phyloP scores from a whole-genome alignment of 2,329 filamentous ascomycete genomes.

The Colletotrichum sp. region DNA sequence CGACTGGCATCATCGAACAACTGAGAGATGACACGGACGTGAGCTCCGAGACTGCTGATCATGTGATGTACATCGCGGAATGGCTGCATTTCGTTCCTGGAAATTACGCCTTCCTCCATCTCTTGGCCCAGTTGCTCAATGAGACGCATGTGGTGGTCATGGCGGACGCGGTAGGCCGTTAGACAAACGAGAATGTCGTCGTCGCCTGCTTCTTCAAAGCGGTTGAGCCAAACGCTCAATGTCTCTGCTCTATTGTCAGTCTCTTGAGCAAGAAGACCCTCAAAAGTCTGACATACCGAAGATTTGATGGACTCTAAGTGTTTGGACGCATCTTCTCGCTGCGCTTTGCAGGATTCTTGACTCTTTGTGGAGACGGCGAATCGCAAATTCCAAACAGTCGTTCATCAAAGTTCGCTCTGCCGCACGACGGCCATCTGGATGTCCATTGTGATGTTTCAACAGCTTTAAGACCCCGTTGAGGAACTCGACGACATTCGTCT shows the following conservation, averaged over 20 bases:
- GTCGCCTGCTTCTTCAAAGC: background rate
- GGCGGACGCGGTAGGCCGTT: background rate
- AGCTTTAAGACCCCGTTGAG: conserved; percentile 18
- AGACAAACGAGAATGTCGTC: background rate
- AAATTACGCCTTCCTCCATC: background rate
- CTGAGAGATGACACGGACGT: conserved; percentile 40
- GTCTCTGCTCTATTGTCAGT: background rate
- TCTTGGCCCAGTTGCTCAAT: background rate
- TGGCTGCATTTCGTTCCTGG: background rate
- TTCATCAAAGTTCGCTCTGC: background rate
- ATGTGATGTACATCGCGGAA: conserved; percentile 42
- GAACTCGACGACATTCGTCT: conserved; percentile 32
- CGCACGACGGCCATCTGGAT: background rate
- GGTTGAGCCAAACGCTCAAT: background rate
- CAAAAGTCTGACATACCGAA: fast-evolving
- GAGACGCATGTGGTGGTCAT: conserved; percentile 11
- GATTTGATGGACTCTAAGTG: background rate
- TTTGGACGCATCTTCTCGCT: conserved; percentile 5
- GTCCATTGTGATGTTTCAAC: background rate
- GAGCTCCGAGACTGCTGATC: conserved; percentile 50
- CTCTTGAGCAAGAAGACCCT: no score
- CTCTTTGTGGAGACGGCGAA: conserved; percentile 27
- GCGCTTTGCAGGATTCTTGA: conserved; percentile 19
- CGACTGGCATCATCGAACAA: conserved; percentile 38
- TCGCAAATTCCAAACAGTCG: conserved; percentile 23